phyloP scores from a whole-genome alignment of 2,329 filamentous ascomycete genomes.

The Lecanicillium sp. region DNA sequence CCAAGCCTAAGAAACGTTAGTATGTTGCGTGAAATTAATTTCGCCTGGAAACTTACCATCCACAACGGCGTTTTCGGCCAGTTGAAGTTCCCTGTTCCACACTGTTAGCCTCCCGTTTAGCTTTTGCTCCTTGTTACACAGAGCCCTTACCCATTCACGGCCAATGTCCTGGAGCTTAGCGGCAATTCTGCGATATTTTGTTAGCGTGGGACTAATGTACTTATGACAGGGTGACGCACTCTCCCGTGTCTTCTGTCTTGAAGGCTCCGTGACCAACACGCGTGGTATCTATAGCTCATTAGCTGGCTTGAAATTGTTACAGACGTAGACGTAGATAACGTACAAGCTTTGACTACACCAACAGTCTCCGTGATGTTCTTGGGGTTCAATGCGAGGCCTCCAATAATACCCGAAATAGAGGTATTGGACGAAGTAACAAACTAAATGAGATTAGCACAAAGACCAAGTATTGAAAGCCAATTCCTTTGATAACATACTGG shows the following conservation, averaged over 20 bases:
- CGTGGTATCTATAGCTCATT: conserved; percentile 39
- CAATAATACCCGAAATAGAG: conserved; percentile 42
- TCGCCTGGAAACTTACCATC: conserved; percentile 29
- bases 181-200: conserved; percentile 20
- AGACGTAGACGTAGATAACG: conserved; percentile 22
- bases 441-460: background rate
- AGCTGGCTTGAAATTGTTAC: background rate
- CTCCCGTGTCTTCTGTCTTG: conserved; percentile 49
- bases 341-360: conserved; percentile 58
- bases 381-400: conserved; percentile 53
- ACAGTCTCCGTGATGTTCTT: conserved; percentile 51
- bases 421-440: conserved; percentile 7
- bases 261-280: conserved; percentile 56
- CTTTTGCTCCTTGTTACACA: too few species aligned
- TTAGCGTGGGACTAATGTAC: too few species aligned
- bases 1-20: background rate
- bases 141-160: conserved; percentile 24
- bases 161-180: conserved; percentile 39
- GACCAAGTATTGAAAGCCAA: conserved; percentile 33
- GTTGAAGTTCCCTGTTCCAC: conserved; percentile 33
- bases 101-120: too few species aligned
- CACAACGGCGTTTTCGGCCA: conserved; percentile 51
- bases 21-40: conserved; percentile 14
- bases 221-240: conserved; percentile 20
- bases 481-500: conserved; percentile 46